A percentile compares a stretch with the other conserved stretches of the same genome.
phyloP scores from a whole-genome alignment of 164 flowering plant genomes.

The Santalum album region DNA sequence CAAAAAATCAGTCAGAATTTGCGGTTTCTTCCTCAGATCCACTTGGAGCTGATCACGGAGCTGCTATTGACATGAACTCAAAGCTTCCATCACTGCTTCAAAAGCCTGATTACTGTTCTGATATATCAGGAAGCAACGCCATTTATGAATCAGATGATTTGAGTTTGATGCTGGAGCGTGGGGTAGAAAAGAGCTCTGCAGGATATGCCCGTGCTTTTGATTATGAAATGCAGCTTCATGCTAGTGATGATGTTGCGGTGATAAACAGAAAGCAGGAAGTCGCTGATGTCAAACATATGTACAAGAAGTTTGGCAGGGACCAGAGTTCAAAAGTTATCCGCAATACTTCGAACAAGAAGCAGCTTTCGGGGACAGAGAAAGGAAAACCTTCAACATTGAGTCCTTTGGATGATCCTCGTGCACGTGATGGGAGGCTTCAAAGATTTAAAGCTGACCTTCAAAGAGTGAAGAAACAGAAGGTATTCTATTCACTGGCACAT shows the following conservation, averaged over 20 bases:
- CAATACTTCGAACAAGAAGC: conserved; percentile 44
- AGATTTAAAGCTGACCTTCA: conserved; percentile 85
- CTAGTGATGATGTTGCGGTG: conserved; percentile 9
- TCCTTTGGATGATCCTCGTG: conserved; percentile 82
- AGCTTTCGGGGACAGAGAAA: conserved; percentile 42
- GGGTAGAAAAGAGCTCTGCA: conserved; percentile 30
- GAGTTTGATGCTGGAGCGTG: conserved; percentile 74
- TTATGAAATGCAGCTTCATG: conserved; percentile 56
- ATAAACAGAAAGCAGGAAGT: conserved; percentile 21
- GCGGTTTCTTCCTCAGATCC: conserved; percentile 37
- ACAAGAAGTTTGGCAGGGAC: conserved; percentile 43
- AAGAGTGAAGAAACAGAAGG: conserved; percentile 90
- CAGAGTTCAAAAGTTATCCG: conserved; percentile 34
- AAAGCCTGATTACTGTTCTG: conserved; percentile 25
- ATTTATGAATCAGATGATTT: conserved; percentile 75
- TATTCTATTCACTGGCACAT: conserved; percentile 17
- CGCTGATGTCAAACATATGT: conserved; percentile 16
- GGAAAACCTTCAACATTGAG: conserved; percentile 66
- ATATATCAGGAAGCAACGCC: conserved; percentile 18
- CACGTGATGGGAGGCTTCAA: conserved; percentile 82
- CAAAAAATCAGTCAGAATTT: conserved; percentile 20
- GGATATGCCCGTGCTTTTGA: conserved; percentile 77
- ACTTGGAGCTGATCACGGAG: conserved; percentile 33
- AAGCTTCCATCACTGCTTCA: conserved; percentile 47
- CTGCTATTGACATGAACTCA: conserved; percentile 49